Percentiles rank a stretch among this genome's conserved stretches.
Conservation (phyloP, 2,329 filamentous ascomycete species). For the Madurella mycetomatis region DNA sequence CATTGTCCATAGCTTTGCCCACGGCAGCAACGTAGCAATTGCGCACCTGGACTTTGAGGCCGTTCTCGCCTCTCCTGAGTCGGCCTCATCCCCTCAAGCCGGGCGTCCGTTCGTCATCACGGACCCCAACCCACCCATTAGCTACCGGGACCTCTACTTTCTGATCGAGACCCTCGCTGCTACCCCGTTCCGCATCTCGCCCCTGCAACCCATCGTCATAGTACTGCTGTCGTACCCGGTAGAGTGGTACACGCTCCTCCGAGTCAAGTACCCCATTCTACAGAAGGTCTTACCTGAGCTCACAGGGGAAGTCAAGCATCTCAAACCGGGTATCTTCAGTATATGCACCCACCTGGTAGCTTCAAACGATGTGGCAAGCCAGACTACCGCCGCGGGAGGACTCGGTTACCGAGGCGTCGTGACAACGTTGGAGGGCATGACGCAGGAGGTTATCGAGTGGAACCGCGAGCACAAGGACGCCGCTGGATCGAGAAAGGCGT, state of each 20-base stretch:
- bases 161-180: slow-evolving; percentile 32
- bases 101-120: slow-evolving; percentile 40
- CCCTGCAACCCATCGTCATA: slow-evolving; percentile 33
- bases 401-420: slow-evolving; percentile 37
- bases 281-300: slow-evolving; percentile 31
- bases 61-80: slow-evolving; percentile 29
- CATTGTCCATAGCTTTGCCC: slow-evolving; percentile 39
- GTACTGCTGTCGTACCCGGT: slow-evolving; percentile 35
- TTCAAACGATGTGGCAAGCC: slow-evolving; percentile 30
- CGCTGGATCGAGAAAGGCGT: slow-evolving; percentile 26
- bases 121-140: slow-evolving; percentile 40
- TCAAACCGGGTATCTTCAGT: slow-evolving; percentile 39
- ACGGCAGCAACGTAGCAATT: slow-evolving; percentile 39
- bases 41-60: slow-evolving; percentile 41
- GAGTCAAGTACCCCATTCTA: slow-evolving; percentile 26
- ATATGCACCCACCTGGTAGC: slow-evolving; percentile 39
- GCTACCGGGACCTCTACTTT: slow-evolving; percentile 35
- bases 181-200: slow-evolving; percentile 33
- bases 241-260: slow-evolving; percentile 36
- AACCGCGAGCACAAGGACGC: slow-evolving; percentile 34
- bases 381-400: slow-evolving; percentile 34
- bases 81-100: slow-evolving; percentile 28
- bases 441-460: slow-evolving; percentile 39
- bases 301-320: slow-evolving; percentile 32
- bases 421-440: slow-evolving; percentile 39